Conservation (phyloP, 495 filamentous ascomycete genomes). For the Sporormia fimetaria region DNA sequence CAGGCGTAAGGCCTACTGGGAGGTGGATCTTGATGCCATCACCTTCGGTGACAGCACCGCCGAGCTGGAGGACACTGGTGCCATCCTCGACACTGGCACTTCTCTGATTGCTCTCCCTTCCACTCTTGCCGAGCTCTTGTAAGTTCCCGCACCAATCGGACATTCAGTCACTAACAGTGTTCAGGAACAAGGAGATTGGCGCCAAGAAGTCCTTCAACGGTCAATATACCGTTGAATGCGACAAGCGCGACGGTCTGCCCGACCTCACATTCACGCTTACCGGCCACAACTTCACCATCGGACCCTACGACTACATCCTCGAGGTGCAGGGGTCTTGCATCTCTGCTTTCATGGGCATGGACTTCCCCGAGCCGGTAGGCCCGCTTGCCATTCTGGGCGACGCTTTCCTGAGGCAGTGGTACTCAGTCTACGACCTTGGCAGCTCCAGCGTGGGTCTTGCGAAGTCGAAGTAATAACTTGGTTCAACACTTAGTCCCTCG, state of each 20-base stretch:
- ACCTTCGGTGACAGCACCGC: slow-evolving; percentile 72
- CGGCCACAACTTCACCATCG: slow-evolving; percentile 85
- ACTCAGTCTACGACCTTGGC: slow-evolving; percentile 90
- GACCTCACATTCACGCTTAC: slow-evolving; percentile 79
- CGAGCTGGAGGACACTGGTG: slow-evolving; percentile 83
- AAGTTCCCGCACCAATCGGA: slow-evolving; percentile 26
- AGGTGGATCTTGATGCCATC: slow-evolving; percentile 90
- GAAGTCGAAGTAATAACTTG: slow-evolving; percentile 49
- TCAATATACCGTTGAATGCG: slow-evolving; percentile 89
- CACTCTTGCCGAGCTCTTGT: slow-evolving; percentile 86
- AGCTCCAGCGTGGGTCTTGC: slow-evolving; percentile 79
- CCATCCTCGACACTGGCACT: slow-evolving; percentile 96
- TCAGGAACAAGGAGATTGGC: slow-evolving; percentile 84
- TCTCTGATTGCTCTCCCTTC: slow-evolving; percentile 92
- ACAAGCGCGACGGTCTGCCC: slow-evolving; percentile 66
- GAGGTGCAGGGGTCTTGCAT: slow-evolving; percentile 94
- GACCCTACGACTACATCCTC: slow-evolving; percentile 85
- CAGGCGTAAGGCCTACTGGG: slow-evolving; percentile 98
- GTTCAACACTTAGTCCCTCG: background rate
- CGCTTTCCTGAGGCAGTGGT: slow-evolving; percentile 93
- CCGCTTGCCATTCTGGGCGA: slow-evolving; percentile 95
- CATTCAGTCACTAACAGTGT: slow-evolving; percentile 12
- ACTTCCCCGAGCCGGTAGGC: slow-evolving; percentile 82
- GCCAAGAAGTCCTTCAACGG: slow-evolving; percentile 94
- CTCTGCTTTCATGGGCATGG: slow-evolving; percentile 95